Evolutionary conservation across 495 filamentous ascomycete species (phyloP), one percentile per base, ranked within the genome.

Genomic region (Xylaria acuta): DNA sequence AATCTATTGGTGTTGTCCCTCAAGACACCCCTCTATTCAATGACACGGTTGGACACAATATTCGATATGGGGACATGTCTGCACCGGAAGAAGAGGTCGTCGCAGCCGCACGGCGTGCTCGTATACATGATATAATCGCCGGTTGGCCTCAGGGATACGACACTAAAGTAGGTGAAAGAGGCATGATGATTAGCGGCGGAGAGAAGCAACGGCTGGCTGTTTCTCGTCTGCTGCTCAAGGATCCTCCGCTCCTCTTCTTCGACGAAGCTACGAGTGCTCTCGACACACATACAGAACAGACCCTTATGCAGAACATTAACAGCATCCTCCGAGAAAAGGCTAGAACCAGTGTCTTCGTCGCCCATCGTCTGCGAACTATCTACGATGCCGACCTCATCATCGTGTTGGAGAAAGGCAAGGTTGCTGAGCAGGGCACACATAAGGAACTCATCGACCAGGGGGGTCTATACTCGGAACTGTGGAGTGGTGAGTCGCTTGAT

Each of bases 1-100:
- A 90, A 77, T 84, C 91, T 3, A 98, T 99, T 78, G 96, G 97
- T 25, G 96, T 99, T 6, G 96, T 99, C 1, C 96, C 97, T 3
- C 97, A 99, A 80, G 97, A 98, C 79, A 98, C 96, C 0, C 95
- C 97, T 4, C 83, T 99, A 2, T 98, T 99, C 83, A 99, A 99
- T 79, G 92, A 97, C 78, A 94, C 93, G 0, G 94, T 99, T 58
- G 92, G 92, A 75, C 93, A 97, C 75, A 99, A 99, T 79, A 98
- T 99, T 77, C 91, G 88, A 71, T 99, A 99, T 80, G 96, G 97
- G n/a, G 89, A 93, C 71, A 86, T 98, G 72, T 88, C 91, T 56
- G 95, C 96, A 3, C 85, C 91, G 0, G 83, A 85, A 9, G 94
- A 93, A 63, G 85, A 91, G 67, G 92, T 99, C 0, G 76, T 88